A percentile compares a stretch with the other conserved stretches of the same genome.
Conservation (phyloP, 768 basidiomycete genomes). For the Suillus bovinus region DNA sequence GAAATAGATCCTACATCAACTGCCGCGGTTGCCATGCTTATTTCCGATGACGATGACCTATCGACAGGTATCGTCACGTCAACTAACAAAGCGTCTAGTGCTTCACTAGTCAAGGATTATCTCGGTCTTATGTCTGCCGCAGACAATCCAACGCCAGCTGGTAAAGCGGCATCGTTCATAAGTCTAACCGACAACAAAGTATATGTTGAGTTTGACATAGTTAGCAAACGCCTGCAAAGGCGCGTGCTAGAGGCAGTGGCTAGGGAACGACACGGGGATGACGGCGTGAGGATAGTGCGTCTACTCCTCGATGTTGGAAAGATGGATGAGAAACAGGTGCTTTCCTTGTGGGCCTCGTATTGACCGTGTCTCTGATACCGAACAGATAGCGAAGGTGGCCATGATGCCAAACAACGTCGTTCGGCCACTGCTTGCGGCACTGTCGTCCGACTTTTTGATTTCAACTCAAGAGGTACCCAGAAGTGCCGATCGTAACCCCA, state of each 20-base stretch:
- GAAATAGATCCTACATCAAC: constrained; percentile 63
- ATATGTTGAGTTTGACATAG: constrained; percentile 77
- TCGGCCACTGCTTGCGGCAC: constrained; percentile 73
- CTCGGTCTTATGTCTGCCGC: constrained; percentile 76
- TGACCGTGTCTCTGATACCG: constrained; percentile 4
- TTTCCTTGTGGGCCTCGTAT: constrained; percentile 18
- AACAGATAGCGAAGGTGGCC: constrained; percentile 85
- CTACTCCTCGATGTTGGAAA: constrained; percentile 82
- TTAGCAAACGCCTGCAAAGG: constrained; percentile 65
- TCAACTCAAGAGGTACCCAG: constrained; percentile 93
- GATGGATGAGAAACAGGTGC: constrained; percentile 92
- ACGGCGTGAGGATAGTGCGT: constrained; percentile 80
- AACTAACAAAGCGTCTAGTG: constrained; percentile 53
- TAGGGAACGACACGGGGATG: constrained; percentile 79
- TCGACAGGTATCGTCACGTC: constrained; percentile 59
- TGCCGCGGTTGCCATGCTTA: constrained; percentile 59
- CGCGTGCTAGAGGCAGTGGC: constrained; percentile 77
- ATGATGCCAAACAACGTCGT: constrained; percentile 92
- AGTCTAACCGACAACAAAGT: constrained; percentile 71
- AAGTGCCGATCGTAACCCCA: constrained; percentile 86
- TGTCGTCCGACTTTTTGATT: constrained; percentile 81
- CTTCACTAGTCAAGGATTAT: constrained; percentile 74
- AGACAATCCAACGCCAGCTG: constrained; percentile 79
- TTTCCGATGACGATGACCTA: constrained; percentile 65
- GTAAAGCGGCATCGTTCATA: constrained; percentile 69